phyloP scores from a whole-genome alignment of 192 early-diverging fungal genomes.

The Linnemannia zychae region DNA sequence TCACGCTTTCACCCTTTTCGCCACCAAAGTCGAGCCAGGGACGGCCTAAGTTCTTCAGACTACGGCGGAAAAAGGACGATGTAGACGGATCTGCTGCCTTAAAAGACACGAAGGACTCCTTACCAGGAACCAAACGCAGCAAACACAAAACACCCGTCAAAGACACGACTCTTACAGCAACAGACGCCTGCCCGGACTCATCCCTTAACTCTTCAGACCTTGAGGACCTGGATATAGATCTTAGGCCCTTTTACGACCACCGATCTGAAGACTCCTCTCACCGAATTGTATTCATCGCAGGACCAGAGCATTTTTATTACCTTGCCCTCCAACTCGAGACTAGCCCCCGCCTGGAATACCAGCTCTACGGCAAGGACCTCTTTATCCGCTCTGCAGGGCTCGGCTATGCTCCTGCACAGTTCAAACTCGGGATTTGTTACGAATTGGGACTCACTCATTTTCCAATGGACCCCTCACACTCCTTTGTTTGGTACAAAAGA shows the following conservation, averaged over 20 bases:
- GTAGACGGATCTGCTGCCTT: no score
- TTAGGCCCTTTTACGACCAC: slow-evolving; percentile 31
- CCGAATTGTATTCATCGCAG: slow-evolving; percentile 32
- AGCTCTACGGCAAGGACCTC: slow-evolving; percentile 65
- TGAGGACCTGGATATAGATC: slow-evolving; percentile 21
- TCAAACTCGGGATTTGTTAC: slow-evolving; percentile 68
- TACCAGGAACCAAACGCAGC: neutral
- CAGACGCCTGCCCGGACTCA: neutral
- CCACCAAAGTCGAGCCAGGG: neutral
- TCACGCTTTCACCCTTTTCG: neutral
- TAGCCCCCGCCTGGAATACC: slow-evolving; percentile 27
- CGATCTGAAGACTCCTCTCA: slow-evolving; percentile 19
- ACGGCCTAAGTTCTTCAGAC: neutral
- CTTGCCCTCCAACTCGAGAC: slow-evolving; percentile 50
- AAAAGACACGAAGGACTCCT: neutral
- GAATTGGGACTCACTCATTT: slow-evolving; percentile 67
- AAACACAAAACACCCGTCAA: neutral
- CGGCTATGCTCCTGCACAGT: slow-evolving; percentile 72
- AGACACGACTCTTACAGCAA: neutral
- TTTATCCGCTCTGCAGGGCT: slow-evolving; percentile 71
- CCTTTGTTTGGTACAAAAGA: slow-evolving; percentile 71
- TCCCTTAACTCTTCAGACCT: neutral
- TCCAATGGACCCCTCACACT: slow-evolving; percentile 60
- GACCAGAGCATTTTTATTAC: slow-evolving; percentile 52
- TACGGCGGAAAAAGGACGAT: neutral